Percentiles rank a stretch among this genome's conserved stretches.
phyloP scores from a whole-genome alignment of 306 rosid species.

The Comarum palustre region DNA sequence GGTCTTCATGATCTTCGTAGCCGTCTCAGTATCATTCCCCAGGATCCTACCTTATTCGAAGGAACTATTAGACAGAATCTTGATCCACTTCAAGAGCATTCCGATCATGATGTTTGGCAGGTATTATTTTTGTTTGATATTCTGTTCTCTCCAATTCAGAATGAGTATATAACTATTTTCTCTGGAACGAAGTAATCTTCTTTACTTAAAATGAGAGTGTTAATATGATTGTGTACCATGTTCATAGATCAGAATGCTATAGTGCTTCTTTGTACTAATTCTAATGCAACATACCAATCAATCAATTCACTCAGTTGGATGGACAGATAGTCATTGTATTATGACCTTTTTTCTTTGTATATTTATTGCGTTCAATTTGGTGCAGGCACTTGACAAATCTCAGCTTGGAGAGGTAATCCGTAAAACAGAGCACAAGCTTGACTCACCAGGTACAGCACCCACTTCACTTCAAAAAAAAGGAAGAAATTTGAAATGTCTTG shows the following conservation, averaged over 20 bases:
- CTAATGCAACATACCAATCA: background rate
- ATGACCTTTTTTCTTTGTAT: slow-evolving; percentile 9
- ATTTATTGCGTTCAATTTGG: slow-evolving; percentile 21
- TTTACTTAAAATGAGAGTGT: background rate
- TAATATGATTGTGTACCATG: background rate
- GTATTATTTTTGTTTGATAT: slow-evolving; percentile 37
- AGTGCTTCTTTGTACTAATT: background rate
- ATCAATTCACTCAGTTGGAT: background rate
- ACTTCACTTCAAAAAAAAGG: background rate
- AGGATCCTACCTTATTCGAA: slow-evolving; percentile 94
- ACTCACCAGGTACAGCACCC: slow-evolving; percentile 60
- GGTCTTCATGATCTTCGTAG: slow-evolving; percentile 94
- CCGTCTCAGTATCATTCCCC: slow-evolving; percentile 89
- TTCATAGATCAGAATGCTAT: background rate
- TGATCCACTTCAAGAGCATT: slow-evolving; percentile 86
- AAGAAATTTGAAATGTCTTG: background rate
- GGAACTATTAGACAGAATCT: slow-evolving; percentile 85
- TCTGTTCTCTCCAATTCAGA: background rate
- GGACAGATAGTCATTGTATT: background rate
- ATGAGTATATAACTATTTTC: background rate
- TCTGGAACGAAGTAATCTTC: background rate
- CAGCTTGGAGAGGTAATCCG: slow-evolving; percentile 79
- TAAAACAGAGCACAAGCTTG: slow-evolving; percentile 63
- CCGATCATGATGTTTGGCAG: slow-evolving; percentile 84
- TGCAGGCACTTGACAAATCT: slow-evolving; percentile 80